These are phyloP conservation scores for Exophiala alcalophila DNA, from an alignment of 2,329 filamentous ascomycete species.

Conservation along the genomic window DNA sequence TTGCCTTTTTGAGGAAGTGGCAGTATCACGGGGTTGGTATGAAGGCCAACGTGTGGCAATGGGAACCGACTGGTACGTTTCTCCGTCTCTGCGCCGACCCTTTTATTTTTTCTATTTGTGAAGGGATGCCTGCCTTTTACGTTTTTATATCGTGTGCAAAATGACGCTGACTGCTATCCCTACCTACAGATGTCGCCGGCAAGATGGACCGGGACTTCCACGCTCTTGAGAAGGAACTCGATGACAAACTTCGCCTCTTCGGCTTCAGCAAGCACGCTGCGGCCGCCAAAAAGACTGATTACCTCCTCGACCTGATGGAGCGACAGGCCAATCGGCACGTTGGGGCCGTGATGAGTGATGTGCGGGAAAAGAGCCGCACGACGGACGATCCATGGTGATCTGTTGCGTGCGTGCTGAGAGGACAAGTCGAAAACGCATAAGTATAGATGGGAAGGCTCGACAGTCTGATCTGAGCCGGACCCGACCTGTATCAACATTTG, in stretches of 20 bases:
- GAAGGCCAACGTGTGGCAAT: slow-evolving; percentile 98
- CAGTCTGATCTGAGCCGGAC: too few species aligned
- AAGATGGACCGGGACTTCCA: slow-evolving; percentile 40
- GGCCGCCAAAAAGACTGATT: slow-evolving; percentile 31
- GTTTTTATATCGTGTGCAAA: slow-evolving; percentile 9
- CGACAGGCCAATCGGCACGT: slow-evolving; percentile 39
- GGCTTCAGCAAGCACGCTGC: slow-evolving; percentile 41
- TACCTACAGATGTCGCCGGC: slow-evolving; percentile 39
- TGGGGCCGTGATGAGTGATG: slow-evolving; percentile 37
- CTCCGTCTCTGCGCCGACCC: slow-evolving; percentile 3
- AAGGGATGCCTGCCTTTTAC: slow-evolving; percentile 7
- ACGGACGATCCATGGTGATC: slow-evolving; percentile 17
- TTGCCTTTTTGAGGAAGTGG: slow-evolving; percentile 87
- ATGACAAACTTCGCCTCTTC: slow-evolving; percentile 42
- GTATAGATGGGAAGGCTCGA: too few species aligned
- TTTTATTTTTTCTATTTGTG: not conserved
- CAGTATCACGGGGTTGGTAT: slow-evolving; percentile 95
- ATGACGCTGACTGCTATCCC: too few species aligned
- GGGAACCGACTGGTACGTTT: slow-evolving; percentile 64
- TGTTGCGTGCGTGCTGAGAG: too few species aligned
- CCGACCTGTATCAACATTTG: too few species aligned
- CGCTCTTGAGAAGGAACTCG: slow-evolving; percentile 41
- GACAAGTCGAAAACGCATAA: too few species aligned
- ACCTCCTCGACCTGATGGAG: slow-evolving; percentile 38
- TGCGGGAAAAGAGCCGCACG: slow-evolving; percentile 30